Percentiles rank a stretch among this genome's conserved stretches.
phyloP scores from a whole-genome alignment of 345 rosid species.

The Syzygium aromaticum region DNA sequence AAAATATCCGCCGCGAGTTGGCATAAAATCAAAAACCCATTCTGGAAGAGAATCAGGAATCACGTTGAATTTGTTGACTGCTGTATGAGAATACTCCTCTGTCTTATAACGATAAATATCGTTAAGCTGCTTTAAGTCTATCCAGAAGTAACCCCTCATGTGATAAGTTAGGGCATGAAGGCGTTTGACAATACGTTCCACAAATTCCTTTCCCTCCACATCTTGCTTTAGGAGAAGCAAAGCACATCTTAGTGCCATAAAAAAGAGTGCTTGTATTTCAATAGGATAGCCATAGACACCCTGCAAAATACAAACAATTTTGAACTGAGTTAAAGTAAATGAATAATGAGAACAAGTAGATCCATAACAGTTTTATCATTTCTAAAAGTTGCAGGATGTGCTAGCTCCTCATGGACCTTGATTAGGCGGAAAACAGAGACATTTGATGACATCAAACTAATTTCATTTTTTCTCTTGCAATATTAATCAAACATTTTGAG shows the following conservation, averaged over 20 bases:
- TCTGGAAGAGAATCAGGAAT: slow-evolving; percentile 97
- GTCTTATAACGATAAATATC: slow-evolving; percentile 92
- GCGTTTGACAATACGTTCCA: slow-evolving; percentile 80
- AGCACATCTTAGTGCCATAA: slow-evolving; percentile 90
- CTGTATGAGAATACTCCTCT: slow-evolving; percentile 96
- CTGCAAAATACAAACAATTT: slow-evolving; percentile 19
- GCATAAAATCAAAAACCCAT: slow-evolving; percentile 94
- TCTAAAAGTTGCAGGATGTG: neutral
- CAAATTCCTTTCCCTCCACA: slow-evolving; percentile 79
- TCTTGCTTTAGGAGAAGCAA: slow-evolving; percentile 75
- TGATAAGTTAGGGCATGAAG: slow-evolving; percentile 91
- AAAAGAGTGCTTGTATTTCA: slow-evolving; percentile 93
- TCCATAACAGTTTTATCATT: neutral
- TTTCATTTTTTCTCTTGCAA: neutral
- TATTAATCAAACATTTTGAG: neutral
- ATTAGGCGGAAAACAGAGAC: neutral
- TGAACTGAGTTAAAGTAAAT: neutral
- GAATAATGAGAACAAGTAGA: neutral
- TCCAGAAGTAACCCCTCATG: slow-evolving; percentile 88
- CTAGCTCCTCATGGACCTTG: neutral
- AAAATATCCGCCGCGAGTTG: slow-evolving; percentile 75
- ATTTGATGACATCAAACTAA: neutral
- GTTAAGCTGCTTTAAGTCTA: slow-evolving; percentile 88
- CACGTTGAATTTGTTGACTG: slow-evolving; percentile 91
- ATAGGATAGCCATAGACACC: slow-evolving; percentile 97